phyloP scores from a whole-genome alignment of 495 filamentous ascomycete genomes.

The Eremomyces bilateralis region DNA sequence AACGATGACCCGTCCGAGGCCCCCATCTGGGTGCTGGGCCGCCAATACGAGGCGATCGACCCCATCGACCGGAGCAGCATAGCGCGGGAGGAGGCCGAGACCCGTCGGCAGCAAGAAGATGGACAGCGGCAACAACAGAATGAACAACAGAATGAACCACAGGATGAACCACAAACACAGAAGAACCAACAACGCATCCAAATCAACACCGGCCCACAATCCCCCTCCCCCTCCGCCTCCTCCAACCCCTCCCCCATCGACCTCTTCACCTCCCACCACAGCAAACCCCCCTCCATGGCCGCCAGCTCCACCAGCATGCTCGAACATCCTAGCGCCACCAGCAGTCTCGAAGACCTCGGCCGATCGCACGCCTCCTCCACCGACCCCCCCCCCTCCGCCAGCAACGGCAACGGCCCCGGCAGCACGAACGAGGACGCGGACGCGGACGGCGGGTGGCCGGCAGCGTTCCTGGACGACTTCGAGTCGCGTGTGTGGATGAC shows the following conservation, averaged over 20 bases:
- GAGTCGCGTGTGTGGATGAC: slow-evolving; percentile 92
- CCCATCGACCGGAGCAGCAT: too few species aligned
- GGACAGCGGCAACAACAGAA: slow-evolving; percentile 4
- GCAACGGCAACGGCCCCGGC: too few species aligned
- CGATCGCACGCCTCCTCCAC: neutral
- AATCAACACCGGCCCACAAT: slow-evolving; percentile 1
- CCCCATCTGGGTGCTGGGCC: slow-evolving; percentile 78
- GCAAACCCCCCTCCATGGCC: neutral
- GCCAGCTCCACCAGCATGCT: neutral
- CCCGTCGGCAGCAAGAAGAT: too few species aligned
- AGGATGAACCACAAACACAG: slow-evolving; percentile 6
- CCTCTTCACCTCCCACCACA: neutral
- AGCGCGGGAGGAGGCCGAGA: slow-evolving; percentile 7
- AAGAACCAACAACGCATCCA: too few species aligned
- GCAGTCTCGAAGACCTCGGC: slow-evolving; percentile 9
- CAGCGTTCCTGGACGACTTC: slow-evolving; percentile 74
- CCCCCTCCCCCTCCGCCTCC: neutral
- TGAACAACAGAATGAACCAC: neutral
- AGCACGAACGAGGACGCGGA: too few species aligned
- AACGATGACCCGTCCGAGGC: slow-evolving; percentile 50
- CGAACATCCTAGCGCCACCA: slow-evolving; percentile 1
- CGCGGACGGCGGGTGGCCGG: slow-evolving; percentile 54
- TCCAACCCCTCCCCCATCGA: neutral
- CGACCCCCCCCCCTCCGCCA: too few species aligned
- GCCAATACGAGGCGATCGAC: slow-evolving; percentile 45